These are phyloP conservation scores for Neurospora sp. DNA, from an alignment of 495 filamentous ascomycete species.

Conservation along the genomic window DNA sequence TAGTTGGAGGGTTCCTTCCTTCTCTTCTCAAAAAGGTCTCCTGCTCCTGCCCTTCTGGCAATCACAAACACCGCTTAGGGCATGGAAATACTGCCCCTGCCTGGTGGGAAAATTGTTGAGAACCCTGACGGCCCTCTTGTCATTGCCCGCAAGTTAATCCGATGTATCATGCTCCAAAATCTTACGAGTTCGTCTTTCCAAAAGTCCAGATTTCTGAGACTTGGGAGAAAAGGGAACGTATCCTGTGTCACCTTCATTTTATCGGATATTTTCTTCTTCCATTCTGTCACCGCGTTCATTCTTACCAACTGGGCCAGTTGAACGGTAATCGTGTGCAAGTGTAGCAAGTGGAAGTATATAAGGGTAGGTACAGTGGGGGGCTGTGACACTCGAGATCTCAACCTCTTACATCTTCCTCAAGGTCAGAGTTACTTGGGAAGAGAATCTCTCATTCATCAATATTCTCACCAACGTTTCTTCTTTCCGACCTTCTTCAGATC, in stretches of 20 bases:
- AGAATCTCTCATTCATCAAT: background rate
- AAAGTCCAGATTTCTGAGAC: background rate
- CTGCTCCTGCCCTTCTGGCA: background rate
- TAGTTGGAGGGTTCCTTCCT: background rate
- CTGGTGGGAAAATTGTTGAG: background rate
- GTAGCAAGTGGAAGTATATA: background rate
- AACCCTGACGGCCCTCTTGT: background rate
- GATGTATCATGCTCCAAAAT: background rate
- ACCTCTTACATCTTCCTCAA: background rate
- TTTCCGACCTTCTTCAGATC: background rate
- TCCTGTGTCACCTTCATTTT: background rate
- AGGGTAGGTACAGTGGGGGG: background rate
- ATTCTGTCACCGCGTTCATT: background rate
- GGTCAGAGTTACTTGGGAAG: background rate
- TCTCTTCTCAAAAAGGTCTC: background rate
- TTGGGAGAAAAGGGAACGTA: background rate
- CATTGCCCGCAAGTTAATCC: background rate
- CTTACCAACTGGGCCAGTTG: too few species aligned
- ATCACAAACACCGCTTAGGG: background rate
- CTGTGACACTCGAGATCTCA: background rate
- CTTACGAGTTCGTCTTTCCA: background rate
- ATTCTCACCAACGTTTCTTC: too few species aligned
- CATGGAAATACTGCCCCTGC: background rate
- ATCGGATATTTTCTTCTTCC: background rate
- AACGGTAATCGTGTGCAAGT: too few species aligned